Conservation (phyloP, 1,284 basidiomycete genomes). For the Dichomitus squalens region DNA sequence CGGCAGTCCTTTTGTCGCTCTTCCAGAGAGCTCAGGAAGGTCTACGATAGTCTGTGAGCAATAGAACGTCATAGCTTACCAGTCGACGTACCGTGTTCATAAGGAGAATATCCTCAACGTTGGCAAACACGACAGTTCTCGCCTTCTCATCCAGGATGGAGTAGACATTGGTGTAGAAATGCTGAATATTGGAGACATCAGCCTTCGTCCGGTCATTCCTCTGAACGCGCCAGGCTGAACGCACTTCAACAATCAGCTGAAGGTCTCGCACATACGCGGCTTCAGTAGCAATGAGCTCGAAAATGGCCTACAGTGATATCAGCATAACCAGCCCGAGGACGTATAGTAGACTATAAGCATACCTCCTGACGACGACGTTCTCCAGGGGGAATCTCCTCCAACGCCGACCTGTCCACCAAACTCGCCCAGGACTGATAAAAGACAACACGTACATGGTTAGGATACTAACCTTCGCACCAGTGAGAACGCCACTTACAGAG, state of each 20-base stretch:
- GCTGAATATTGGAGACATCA: too few species aligned
- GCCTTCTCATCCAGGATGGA: conserved; percentile 78
- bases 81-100: conserved; percentile 72
- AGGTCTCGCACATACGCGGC: conserved; percentile 86
- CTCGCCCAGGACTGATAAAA: conserved; percentile 83
- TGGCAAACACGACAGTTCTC: conserved; percentile 86
- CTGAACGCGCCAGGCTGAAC: conserved; percentile 12
- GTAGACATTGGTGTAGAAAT: conserved; percentile 85
- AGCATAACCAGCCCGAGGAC: neutral
- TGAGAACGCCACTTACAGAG: conserved; percentile 48
- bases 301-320: conserved; percentile 62
- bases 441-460: conserved; percentile 6
- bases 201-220: too few species aligned
- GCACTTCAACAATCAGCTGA: conserved; percentile 87
- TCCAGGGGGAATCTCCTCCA: conserved; percentile 73
- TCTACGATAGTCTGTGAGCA: conserved; percentile 38
- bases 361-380: conserved; percentile 91
- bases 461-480: neutral
- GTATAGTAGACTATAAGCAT: conserved; percentile 13
- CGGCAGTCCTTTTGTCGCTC: conserved; percentile 88
- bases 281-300: conserved; percentile 91
- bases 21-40: conserved; percentile 85
- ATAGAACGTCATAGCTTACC: conserved; percentile 10
- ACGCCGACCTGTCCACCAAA: conserved; percentile 79
- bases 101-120: conserved; percentile 88